phyloP scores from a whole-genome alignment of 140 eudicot genomes.

The Oenanthe javanica region DNA sequence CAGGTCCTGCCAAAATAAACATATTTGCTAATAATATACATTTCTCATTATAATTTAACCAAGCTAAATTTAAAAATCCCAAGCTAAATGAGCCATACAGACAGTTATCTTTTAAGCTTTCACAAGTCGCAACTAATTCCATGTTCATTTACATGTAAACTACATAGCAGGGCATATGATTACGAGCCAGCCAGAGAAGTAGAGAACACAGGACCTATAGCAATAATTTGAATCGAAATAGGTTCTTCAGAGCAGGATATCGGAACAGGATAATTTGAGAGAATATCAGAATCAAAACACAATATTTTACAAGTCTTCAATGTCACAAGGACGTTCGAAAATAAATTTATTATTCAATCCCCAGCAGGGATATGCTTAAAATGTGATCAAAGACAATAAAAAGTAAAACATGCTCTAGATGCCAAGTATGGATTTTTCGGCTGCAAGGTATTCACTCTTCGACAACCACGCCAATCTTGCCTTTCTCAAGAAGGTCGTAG shows the following conservation, averaged over 20 bases:
- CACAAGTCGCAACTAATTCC: no score
- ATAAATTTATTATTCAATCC: background rate
- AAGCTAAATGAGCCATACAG: no score
- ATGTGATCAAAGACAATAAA: background rate
- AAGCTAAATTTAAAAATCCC: no score
- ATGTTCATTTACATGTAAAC: no score
- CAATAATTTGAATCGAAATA: no score
- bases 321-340: background rate
- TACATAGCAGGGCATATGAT: no score
- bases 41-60: no score
- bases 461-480: constrained; percentile 30
- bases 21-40: no score
- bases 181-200: no score
- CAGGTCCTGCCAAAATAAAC: no score
- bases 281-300: background rate
- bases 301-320: background rate
- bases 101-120: no score
- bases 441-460: constrained; percentile 12
- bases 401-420: background rate
- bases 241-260: background rate
- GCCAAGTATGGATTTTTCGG: background rate
- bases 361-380: background rate
- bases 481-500: constrained; percentile 33
- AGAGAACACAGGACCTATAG: no score
- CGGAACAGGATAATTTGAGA: background rate